phyloP scores from a whole-genome alignment of 208 protist species.

The Naegleria gruberi region DNA sequence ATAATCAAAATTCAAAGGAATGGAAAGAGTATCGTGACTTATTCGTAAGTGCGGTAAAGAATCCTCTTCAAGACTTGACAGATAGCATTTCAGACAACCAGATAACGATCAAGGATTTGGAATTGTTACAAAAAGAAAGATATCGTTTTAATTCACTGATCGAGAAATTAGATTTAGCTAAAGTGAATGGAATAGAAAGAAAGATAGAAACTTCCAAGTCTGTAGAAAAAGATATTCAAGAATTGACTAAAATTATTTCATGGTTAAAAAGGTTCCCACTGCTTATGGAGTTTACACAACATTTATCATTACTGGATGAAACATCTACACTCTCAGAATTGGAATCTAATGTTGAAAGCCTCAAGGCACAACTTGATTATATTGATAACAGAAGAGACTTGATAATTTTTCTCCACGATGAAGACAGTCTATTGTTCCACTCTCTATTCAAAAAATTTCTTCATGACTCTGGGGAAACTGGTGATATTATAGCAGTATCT shows the following conservation, averaged over 20 bases:
- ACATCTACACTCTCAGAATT: background rate
- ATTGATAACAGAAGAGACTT: background rate
- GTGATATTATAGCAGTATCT: background rate
- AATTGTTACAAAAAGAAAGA: background rate
- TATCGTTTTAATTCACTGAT: background rate
- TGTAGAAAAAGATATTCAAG: background rate
- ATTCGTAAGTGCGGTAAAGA: too few species aligned
- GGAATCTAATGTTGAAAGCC: background rate
- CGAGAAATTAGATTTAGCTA: background rate
- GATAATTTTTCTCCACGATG: background rate
- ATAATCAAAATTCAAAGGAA: too few species aligned
- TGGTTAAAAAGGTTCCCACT: background rate
- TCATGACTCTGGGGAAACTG: background rate
- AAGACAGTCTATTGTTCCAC: background rate
- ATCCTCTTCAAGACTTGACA: background rate
- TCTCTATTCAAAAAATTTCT: background rate
- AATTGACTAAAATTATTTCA: background rate
- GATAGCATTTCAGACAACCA: background rate
- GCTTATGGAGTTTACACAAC: too few species aligned
- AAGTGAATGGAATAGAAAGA: background rate
- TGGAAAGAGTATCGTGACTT: too few species aligned
- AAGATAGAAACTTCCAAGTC: background rate
- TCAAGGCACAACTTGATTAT: background rate
- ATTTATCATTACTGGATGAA: too few species aligned
- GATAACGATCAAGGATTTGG: background rate